Evolutionary conservation across 768 basidiomycete species (phyloP), one percentile per base, ranked within the genome.

Genomic region (Termitomyces sp.): DNA sequence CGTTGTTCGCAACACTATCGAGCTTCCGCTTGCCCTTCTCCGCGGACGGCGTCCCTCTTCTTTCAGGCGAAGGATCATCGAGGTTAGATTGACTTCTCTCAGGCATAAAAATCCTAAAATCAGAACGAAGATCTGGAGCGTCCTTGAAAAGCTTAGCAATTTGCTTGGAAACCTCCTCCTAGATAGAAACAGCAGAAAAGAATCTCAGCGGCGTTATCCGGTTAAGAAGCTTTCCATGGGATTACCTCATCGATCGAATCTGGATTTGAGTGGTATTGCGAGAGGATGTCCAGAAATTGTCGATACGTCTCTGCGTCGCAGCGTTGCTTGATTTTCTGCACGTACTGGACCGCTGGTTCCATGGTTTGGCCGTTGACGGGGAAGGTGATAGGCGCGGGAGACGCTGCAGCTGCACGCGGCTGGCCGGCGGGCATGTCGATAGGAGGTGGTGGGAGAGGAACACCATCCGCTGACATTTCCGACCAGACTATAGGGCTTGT

Each of bases 321-420:
- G 16, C 94, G 85, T 57, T 89, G 87, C 70, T 97, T 98, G 72
- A 98, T 97, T 73, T 94, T 94, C 72, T 95, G 94, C 32, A 99
- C 94, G 63, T 96, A 98, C 64, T 92, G 85, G 55, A 98, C 87
- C 0, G 97, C 97, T 17, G 84, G 86, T 62, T 86, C 83, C 41
- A 89, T 82, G 23, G 82, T 73, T 59, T 74, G 76, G 9, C 67
- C 76, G 43, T 76, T 78, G 60, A 72, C 63, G 25, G 67, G 64
- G 64, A 66, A 71, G 17, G 61, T 52, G 11, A 67, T 67, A 16
- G 71, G 69, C 47, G 74, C 73, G n/a, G 74, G 74, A 52, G 75
- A 72, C 1, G 65, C 46, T 34, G 52, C 48, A 37, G 63, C 60
- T 57, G 63, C 56, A 27, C 49, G 32, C 37, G 45, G 16, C 23